Evolutionary conservation across 1,284 basidiomycete genomes (phyloP), one percentile per base, ranked within the genome.

Genomic region (Ustilago crameri): DNA sequence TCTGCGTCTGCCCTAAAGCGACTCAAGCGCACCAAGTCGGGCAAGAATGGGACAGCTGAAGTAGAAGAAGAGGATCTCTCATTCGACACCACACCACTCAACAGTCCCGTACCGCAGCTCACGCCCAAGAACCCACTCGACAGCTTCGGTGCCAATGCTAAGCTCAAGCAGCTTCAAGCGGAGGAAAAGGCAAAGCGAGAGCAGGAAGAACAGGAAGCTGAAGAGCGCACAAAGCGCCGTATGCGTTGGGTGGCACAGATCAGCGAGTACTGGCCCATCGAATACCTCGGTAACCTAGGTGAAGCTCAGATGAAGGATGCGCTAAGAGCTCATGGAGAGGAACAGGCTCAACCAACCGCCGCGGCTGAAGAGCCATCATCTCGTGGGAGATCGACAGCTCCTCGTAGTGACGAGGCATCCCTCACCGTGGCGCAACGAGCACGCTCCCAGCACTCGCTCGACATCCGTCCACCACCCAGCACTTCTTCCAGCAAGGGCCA

Each of bases 261-360:
- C 54, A 79, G 76, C 66, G 81, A 97, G 83, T 96, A 96, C 82
- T 97, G 93, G 91, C 90, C 92, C 0, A 87, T 95, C 48, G 88
- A 91, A 20, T 89, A 89, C 51, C 87, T 97, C 1, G 91, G 92
- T 2, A 81, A 84, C 9, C 87, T 97, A 87, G 86, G 87, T 7
- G 86, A 88, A 23, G 82, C 83, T 18, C 91, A 93, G 20, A 92
- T 95, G 89, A 84, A 86, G 17, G 85, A 86, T 4, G 68, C 74
- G n/a, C 54, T 82, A 18, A 47, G 58, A 3, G 60, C 67, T 27
- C 61, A 74, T 32, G 71, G 57, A 5, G 66, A 60, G 14, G 63
- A 64, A 24, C 62, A 63, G 2, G 17, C 20, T 30, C 5, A 40
- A 27, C 5, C 40, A 5, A 15, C 46, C 15, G 17, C 42, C 2